A percentile compares a stretch with the other conserved stretches of the same genome.
These are phyloP conservation scores for Verruconis gallopava DNA, from an alignment of 2,329 filamentous ascomycete species.

Conservation along the genomic window DNA sequence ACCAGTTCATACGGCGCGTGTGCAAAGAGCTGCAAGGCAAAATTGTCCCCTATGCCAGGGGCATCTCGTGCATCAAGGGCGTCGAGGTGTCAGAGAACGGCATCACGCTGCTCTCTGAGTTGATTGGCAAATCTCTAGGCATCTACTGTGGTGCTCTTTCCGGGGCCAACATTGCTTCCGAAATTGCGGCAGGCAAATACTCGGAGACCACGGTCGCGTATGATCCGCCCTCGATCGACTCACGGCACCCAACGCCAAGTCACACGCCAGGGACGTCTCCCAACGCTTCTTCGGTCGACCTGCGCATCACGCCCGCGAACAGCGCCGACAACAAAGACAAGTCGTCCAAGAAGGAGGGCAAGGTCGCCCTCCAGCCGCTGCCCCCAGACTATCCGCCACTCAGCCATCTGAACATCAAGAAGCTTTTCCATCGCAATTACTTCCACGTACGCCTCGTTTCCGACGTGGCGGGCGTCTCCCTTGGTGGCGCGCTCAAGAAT, in stretches of 20 bases:
- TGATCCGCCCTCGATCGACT: slow-evolving; percentile 82
- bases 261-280: slow-evolving; percentile 37
- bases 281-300: slow-evolving; percentile 34
- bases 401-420: slow-evolving; percentile 70
- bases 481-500: slow-evolving; percentile 93
- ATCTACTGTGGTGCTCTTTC: slow-evolving; percentile 96
- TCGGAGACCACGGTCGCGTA: slow-evolving; percentile 96
- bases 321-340: slow-evolving; percentile 31
- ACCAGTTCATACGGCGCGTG: slow-evolving; percentile 85
- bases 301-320: slow-evolving; percentile 31
- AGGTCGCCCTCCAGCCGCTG: slow-evolving; percentile 60
- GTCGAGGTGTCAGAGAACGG: slow-evolving; percentile 82
- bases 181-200: slow-evolving; percentile 92
- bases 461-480: slow-evolving; percentile 92
- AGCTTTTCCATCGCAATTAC: slow-evolving; percentile 88
- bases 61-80: slow-evolving; percentile 96
- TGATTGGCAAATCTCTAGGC: slow-evolving; percentile 76
- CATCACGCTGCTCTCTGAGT: slow-evolving; percentile 84
- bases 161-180: slow-evolving; percentile 89
- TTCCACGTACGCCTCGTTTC: slow-evolving; percentile 92
- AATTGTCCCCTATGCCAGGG: slow-evolving; percentile 81
- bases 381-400: slow-evolving; percentile 75
- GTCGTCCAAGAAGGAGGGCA: slow-evolving; percentile 8
- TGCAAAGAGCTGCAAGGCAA: slow-evolving; percentile 77
- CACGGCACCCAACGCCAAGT: slow-evolving; percentile 54